Percentiles rank a stretch among this genome's conserved stretches.
phyloP scores from a whole-genome alignment of 2,329 filamentous ascomycete species.

The Penicillium rolfsii region DNA sequence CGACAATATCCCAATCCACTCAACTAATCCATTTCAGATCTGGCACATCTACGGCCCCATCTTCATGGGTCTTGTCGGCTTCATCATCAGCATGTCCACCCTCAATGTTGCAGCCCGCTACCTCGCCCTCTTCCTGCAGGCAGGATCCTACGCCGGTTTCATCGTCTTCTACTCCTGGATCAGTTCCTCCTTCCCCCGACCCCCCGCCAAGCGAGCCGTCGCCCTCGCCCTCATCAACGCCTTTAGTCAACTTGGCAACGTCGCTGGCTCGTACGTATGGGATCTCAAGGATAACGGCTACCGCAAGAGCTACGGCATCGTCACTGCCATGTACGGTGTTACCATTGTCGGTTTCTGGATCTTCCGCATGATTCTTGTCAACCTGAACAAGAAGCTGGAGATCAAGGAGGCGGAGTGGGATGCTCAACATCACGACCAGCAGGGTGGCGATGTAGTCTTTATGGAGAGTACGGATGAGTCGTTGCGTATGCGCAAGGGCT shows the following conservation, averaged over 20 bases:
- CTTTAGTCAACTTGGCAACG: slow-evolving; percentile 60
- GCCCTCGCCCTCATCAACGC: slow-evolving; percentile 77
- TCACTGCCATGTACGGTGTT: slow-evolving; percentile 65
- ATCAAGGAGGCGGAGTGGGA: slow-evolving; percentile 20
- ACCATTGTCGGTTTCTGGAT: slow-evolving; percentile 53
- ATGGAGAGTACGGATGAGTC: slow-evolving; percentile 27
- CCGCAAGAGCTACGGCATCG: slow-evolving; percentile 67
- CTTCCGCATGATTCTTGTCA: slow-evolving; percentile 53
- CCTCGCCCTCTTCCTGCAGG: slow-evolving; percentile 63
- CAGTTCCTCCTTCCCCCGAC: slow-evolving; percentile 61
- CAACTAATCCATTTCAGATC: slow-evolving; percentile 45
- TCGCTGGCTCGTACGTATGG: slow-evolving; percentile 68
- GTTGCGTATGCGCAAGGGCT: slow-evolving; percentile 34
- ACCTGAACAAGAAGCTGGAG: slow-evolving; percentile 33
- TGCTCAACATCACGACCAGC: slow-evolving; percentile 11
- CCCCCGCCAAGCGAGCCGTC: slow-evolving; percentile 74
- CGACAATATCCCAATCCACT: background rate
- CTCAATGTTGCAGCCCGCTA: slow-evolving; percentile 61
- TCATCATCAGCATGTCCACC: slow-evolving; percentile 64
- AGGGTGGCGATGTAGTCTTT: slow-evolving; percentile 15
- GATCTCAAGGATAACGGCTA: slow-evolving; percentile 62
- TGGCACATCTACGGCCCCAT: slow-evolving; percentile 62
- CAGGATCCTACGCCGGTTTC: slow-evolving; percentile 59
- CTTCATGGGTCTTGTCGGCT: slow-evolving; percentile 57
- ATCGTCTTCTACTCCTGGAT: slow-evolving; percentile 39